These are phyloP conservation scores for Schizosaccharomyces versatilis DNA, from an alignment of 1,139 yeast species.

Conservation along the genomic window DNA sequence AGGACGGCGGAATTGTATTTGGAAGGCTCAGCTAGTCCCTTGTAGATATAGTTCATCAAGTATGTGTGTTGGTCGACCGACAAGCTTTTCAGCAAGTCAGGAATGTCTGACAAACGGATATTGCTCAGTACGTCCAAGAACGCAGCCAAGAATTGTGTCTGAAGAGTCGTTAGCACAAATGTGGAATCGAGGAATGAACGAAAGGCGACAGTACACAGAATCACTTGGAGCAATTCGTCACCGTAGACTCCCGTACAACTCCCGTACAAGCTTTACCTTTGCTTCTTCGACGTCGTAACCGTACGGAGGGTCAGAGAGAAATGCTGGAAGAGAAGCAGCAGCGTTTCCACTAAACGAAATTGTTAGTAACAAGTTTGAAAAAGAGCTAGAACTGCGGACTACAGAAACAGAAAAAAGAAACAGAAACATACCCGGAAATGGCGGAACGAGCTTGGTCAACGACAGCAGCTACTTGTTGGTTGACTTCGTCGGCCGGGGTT, in stretches of 20 bases:
- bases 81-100: slow-evolving; percentile 36
- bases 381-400: neutral
- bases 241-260: too few relatives aligned
- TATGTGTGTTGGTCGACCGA: slow-evolving; percentile 48
- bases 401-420: neutral
- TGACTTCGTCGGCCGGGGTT: slow-evolving; percentile 2
- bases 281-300: slow-evolving; percentile 5
- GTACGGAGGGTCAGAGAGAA: slow-evolving; percentile 2
- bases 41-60: slow-evolving; percentile 65
- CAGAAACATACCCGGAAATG: neutral
- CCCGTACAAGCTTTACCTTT: too few relatives aligned
- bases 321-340: neutral
- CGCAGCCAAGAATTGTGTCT: slow-evolving; percentile 24
- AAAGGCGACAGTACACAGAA: neutral
- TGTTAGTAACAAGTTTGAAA: neutral
- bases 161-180: neutral
- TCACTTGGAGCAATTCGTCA: neutral
- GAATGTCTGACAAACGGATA: slow-evolving; percentile 52
- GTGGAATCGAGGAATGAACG: neutral
- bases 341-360: slow-evolving; percentile 2
- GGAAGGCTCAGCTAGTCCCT: slow-evolving; percentile 51
- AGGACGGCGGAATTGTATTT: slow-evolving; percentile 75
- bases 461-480: neutral
- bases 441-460: neutral
- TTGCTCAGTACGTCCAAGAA: slow-evolving; percentile 58